phyloP scores from a whole-genome alignment of 2,329 filamentous ascomycete genomes.

The Hymenoscyphus scutula region DNA sequence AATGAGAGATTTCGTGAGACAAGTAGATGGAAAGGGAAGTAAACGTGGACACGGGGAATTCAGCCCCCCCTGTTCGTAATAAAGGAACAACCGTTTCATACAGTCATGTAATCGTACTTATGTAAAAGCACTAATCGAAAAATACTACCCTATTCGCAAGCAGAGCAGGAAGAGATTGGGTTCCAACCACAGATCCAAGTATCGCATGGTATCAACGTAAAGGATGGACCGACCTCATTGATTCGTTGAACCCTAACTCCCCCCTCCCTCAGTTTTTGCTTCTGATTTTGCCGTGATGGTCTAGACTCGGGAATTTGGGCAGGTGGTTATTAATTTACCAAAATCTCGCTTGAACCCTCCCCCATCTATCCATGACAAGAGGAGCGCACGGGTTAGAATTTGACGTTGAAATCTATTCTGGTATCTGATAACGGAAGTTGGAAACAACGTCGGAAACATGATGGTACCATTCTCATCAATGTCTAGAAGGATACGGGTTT shows the following conservation, averaged over 20 bases:
- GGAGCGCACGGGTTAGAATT: not conserved
- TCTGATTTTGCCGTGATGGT: not conserved
- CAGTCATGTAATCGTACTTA: too few relatives aligned
- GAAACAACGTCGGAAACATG: not conserved
- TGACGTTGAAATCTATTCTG: not conserved
- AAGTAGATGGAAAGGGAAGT: not conserved
- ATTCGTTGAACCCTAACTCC: not conserved
- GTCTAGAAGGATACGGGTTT: too few relatives aligned
- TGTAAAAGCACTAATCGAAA: not conserved
- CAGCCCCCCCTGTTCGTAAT: not conserved
- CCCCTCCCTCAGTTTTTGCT: not conserved
- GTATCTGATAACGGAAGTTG: not conserved
- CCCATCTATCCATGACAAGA: not conserved
- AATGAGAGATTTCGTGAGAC: not conserved
- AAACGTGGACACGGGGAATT: not conserved
- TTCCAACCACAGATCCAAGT: not conserved
- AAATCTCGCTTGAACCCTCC: not conserved
- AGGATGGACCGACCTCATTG: not conserved
- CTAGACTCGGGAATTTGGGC: not conserved
- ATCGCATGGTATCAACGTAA: not conserved
- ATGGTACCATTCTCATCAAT: not conserved
- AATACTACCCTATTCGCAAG: not conserved
- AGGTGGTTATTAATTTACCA: not conserved
- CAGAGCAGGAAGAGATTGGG: not conserved
- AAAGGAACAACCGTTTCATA: not conserved